Percentiles rank a stretch among this genome's conserved stretches.
These are phyloP conservation scores for Boletellus ananas DNA, from an alignment of 768 basidiomycete genomes.

Conservation along the genomic window DNA sequence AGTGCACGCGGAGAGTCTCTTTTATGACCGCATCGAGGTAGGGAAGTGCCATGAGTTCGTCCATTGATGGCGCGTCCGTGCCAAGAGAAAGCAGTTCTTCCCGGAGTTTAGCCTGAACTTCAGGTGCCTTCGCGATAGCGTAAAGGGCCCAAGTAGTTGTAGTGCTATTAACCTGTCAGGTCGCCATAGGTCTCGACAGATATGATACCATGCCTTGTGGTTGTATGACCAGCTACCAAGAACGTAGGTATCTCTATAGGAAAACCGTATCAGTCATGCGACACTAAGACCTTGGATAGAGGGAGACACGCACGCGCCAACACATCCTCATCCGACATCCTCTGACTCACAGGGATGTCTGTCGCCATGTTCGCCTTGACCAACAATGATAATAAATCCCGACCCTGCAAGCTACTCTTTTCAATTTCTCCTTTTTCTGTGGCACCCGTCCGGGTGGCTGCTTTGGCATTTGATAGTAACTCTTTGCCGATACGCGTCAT, in stretches of 20 bases:
- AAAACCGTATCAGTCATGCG: background rate
- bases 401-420: constrained; percentile 32
- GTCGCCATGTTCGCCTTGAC: constrained; percentile 22
- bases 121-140: background rate
- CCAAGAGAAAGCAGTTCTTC: constrained; percentile 37
- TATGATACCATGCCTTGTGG: background rate
- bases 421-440: constrained; percentile 30
- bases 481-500: background rate
- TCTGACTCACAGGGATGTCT: constrained; percentile 51
- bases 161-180: background rate
- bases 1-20: constrained; percentile 50
- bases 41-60: constrained; percentile 58
- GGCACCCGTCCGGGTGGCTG: constrained; percentile 21
- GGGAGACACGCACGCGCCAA: constrained; percentile 40
- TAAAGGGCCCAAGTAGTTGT: background rate
- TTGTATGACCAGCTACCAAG: background rate
- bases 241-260: background rate
- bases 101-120: background rate
- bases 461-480: background rate
- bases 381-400: constrained; percentile 58
- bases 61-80: constrained; percentile 63
- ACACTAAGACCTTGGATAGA: background rate
- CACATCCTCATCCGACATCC: constrained; percentile 61
- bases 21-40: constrained; percentile 66
- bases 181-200: background rate